phyloP scores from a whole-genome alignment of 768 basidiomycete species.

The Phanerochaete sordida region DNA sequence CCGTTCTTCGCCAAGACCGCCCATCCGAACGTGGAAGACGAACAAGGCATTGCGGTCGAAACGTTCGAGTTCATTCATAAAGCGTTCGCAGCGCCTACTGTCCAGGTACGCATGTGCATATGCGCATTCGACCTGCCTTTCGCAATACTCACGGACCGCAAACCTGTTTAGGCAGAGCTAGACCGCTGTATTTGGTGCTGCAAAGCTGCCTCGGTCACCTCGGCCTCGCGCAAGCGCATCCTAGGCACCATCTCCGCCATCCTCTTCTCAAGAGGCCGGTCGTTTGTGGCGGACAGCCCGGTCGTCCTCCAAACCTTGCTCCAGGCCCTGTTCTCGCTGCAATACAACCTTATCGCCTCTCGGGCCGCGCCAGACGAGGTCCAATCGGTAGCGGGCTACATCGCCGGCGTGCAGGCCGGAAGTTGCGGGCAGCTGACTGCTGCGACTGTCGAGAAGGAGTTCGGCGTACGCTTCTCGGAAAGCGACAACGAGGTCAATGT shows the following conservation, averaged over 20 bases:
- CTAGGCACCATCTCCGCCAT: slow-evolving; percentile 43
- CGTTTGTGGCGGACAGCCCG: slow-evolving; percentile 39
- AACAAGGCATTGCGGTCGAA: slow-evolving; percentile 54
- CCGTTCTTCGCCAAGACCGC: slow-evolving; percentile 47
- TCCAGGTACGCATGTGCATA: slow-evolving; percentile 42
- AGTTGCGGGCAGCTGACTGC: slow-evolving; percentile 47
- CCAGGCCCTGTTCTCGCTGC: slow-evolving; percentile 48
- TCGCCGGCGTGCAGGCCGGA: slow-evolving; percentile 42
- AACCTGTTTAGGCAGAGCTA: slow-evolving; percentile 37
- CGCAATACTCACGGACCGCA: slow-evolving; percentile 1
- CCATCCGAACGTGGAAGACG: slow-evolving; percentile 41
- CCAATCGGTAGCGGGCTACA: slow-evolving; percentile 36
- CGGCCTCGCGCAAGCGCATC: slow-evolving; percentile 44
- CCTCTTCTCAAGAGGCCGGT: slow-evolving; percentile 43
- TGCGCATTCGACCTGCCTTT: not conserved
- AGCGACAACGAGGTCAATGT: slow-evolving; percentile 37
- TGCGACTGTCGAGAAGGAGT: slow-evolving; percentile 46
- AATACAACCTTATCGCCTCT: slow-evolving; percentile 34
- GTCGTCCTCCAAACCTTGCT: slow-evolving; percentile 48
- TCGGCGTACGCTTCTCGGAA: slow-evolving; percentile 32
- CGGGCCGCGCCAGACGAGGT: slow-evolving; percentile 29
- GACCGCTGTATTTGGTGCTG: slow-evolving; percentile 72
- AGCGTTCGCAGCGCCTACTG: slow-evolving; percentile 49
- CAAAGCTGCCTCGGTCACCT: slow-evolving; percentile 48
- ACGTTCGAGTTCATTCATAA: slow-evolving; percentile 55